Evolutionary conservation across 2,329 filamentous ascomycete genomes (phyloP), one percentile per base, ranked within the genome.

Genomic region (Diaporthe capsici): DNA sequence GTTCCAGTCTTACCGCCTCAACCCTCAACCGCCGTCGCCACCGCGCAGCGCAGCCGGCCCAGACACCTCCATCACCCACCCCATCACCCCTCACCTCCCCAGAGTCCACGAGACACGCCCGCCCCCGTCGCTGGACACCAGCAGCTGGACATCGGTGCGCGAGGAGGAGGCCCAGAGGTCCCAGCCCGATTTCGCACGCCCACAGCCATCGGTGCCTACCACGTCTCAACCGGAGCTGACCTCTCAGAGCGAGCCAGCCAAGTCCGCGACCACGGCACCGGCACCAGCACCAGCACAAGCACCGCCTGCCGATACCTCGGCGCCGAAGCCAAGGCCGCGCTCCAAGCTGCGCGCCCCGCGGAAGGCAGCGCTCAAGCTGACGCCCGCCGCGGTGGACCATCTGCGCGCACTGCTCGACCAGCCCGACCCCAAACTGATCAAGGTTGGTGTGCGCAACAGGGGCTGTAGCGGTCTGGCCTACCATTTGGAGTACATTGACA

Each of bases 391-490:
- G 0, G 93, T 98, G 3, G 88, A 92, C 63, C 95, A 98, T 80
- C 88, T 99, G 47, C 91, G 91, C 75, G 88, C 90, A 25, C 86
- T 99, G 51, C 90, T 98, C 9, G 91, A 96, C 77, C 93, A 95
- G 81, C 97, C 97, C 0, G 92, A 97, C 37, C 95, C 96, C 2
- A 98, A 98, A 86, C 89, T 98, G 78, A 98, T 99, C 83, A 93
- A 97, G 80, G 94, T 99, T 8, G 96, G 97, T 17, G 97, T 98
- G 77, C 95, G 94, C 84, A 98, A 98, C 84, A 91, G 95, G 78
- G 97, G 97, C 13, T 99, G 97, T 85, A 98, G 95, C 71, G 97
- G 97, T 22, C 87, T 98, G 79, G 94, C 96, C 44, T 99, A 99
- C 83, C 92, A 98, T 82, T 88, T 99, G 39, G 96, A 98, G 85